Evolutionary conservation across 306 rosid species (phyloP).

Genomic region (Casuarina cunninghamiana): DNA sequence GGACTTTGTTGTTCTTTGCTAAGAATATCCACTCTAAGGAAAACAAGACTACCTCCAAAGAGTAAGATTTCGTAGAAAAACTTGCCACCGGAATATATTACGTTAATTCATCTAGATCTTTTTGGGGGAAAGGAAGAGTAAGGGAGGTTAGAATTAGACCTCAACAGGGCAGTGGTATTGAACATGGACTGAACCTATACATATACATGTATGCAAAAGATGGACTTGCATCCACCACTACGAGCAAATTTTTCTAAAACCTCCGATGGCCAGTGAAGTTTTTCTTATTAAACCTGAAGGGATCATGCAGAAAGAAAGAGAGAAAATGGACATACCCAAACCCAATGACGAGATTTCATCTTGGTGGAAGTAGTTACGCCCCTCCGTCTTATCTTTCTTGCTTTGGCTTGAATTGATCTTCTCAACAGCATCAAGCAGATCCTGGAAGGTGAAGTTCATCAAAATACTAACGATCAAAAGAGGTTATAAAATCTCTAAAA

Average conservation of each 20-base stretch:
- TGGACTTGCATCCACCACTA: background rate
- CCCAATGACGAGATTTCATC: constrained; percentile 77
- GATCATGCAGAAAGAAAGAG: background rate
- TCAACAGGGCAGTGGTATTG: too few species aligned
- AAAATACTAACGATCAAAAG: background rate
- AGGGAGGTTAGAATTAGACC: too few species aligned
- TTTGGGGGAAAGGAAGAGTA: too few species aligned
- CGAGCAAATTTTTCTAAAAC: background rate
- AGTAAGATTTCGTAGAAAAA: too few species aligned
- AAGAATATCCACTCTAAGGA: too few species aligned
- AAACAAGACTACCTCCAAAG: too few species aligned
- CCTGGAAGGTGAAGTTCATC: constrained; percentile 43
- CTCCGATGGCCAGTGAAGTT: background rate
- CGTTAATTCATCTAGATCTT: too few species aligned
- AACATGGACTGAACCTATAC: too few species aligned
- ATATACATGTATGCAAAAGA: background rate
- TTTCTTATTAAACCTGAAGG: background rate
- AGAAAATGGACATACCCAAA: constrained; percentile 50
- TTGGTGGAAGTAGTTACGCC: constrained; percentile 60
- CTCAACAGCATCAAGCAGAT: constrained; percentile 73
- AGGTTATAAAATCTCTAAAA: background rate
- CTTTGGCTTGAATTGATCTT: constrained; percentile 73
- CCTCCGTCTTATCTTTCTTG: constrained; percentile 47
- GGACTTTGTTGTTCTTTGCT: too few species aligned
- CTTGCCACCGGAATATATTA: too few species aligned